Conservation (phyloP, 805 yeast species). For the Saccharomycopsis microspora region DNA sequence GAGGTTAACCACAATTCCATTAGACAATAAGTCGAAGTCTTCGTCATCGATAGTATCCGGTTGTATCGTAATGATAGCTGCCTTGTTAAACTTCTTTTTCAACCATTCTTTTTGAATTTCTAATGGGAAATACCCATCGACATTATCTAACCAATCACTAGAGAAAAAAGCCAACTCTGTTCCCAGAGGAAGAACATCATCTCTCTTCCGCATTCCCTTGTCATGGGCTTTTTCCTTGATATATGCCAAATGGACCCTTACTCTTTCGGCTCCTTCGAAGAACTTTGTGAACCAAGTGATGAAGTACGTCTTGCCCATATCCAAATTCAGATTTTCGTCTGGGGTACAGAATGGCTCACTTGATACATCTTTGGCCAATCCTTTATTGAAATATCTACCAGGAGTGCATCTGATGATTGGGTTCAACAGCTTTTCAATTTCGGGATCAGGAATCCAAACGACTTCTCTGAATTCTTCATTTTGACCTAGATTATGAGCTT, state of each 20-base stretch:
- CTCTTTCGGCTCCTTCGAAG: constrained; percentile 50
- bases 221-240: constrained; percentile 43
- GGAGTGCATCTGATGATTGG: constrained; percentile 86
- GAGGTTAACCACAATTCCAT: constrained; percentile 39
- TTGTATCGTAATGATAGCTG: constrained; percentile 60
- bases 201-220: constrained; percentile 42
- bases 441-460: constrained; percentile 50
- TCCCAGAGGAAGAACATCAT: constrained; percentile 20
- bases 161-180: constrained; percentile 42
- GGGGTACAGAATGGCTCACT: constrained; percentile 88
- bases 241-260: constrained; percentile 55
- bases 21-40: constrained; percentile 44
- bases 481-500: constrained; percentile 64
- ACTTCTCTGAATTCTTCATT: constrained; percentile 49
- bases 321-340: constrained; percentile 43
- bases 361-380: constrained; percentile 37
- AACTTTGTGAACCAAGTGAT: constrained; percentile 70
- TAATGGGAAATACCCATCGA: constrained; percentile 54
- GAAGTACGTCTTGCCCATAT: constrained; percentile 56
- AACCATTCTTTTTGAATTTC: constrained; percentile 58
- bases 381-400: constrained; percentile 53
- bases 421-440: constrained; percentile 57
- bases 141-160: constrained; percentile 58
- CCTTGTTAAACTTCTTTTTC: constrained; percentile 37
- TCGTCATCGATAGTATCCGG: constrained; percentile 57